phyloP scores from a whole-genome alignment of 306 rosid genomes.

The Vachellia pachyceras region DNA sequence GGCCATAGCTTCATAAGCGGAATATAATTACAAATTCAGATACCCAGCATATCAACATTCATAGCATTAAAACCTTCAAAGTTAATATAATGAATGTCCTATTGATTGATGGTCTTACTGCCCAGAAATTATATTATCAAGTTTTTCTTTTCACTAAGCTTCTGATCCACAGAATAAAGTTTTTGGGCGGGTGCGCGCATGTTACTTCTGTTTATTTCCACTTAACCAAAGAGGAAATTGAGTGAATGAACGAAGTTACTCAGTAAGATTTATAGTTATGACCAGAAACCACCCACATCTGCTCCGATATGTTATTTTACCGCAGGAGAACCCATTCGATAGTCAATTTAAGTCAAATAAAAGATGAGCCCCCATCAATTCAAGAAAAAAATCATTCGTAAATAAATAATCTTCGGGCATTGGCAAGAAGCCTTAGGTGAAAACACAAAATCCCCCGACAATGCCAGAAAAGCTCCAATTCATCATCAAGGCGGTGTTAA shows the following conservation, averaged over 20 bases:
- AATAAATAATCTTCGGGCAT: neutral
- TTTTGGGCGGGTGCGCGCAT: neutral
- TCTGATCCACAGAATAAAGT: neutral
- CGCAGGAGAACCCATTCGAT: slow-evolving; percentile 20
- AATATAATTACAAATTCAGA: slow-evolving; percentile 39
- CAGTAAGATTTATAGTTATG: slow-evolving; percentile 29
- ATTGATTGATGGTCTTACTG: slow-evolving; percentile 7
- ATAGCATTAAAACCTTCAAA: neutral
- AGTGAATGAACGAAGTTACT: slow-evolving; percentile 19
- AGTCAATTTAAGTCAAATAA: slow-evolving; percentile 39
- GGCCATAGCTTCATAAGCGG: slow-evolving; percentile 63
- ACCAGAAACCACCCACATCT: slow-evolving; percentile 16
- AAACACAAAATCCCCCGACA: neutral
- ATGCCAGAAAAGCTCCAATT: slow-evolving; percentile 27
- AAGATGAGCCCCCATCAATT: slow-evolving; percentile 38
- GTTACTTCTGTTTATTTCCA: slow-evolving; percentile 25
- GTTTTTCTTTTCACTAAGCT: slow-evolving; percentile 15
- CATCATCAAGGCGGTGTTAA: slow-evolving; percentile 18
- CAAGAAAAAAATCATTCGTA: slow-evolving; percentile 27
- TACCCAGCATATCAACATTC: slow-evolving; percentile 20
- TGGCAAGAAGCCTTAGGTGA: slow-evolving; percentile 15
- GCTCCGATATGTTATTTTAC: slow-evolving; percentile 27
- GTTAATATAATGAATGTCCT: slow-evolving; percentile 23
- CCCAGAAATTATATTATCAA: slow-evolving; percentile 13
- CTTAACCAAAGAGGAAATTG: slow-evolving; percentile 15